These are phyloP conservation scores for Didymella sp. DNA, from an alignment of 2,329 filamentous ascomycete genomes.

Conservation along the genomic window DNA sequence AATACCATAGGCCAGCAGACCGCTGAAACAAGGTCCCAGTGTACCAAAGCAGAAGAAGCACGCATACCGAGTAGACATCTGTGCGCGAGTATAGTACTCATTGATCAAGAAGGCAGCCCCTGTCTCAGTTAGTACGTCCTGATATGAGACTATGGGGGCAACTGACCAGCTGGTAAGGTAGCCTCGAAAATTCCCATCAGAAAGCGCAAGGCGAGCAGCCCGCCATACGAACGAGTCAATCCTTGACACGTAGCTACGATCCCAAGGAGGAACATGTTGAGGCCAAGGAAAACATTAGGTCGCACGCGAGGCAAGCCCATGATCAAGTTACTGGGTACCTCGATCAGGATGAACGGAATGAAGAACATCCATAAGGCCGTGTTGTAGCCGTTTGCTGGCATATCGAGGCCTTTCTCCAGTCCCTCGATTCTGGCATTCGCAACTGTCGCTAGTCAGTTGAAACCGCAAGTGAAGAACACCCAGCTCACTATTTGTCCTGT, in stretches of 20 bases:
- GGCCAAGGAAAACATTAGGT: slow-evolving; percentile 78
- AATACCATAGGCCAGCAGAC: slow-evolving; percentile 58
- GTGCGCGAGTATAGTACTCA: slow-evolving; percentile 58
- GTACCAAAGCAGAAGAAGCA: slow-evolving; percentile 62
- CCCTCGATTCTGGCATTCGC: slow-evolving; percentile 70
- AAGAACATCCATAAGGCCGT: slow-evolving; percentile 82
- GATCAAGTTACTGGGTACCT: slow-evolving; percentile 77
- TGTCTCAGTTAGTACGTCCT: slow-evolving; percentile 15
- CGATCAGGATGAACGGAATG: slow-evolving; percentile 80
- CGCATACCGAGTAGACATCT: slow-evolving; percentile 60
- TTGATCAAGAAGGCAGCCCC: slow-evolving; percentile 39
- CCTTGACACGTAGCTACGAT: slow-evolving; percentile 49
- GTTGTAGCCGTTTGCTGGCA: slow-evolving; percentile 73
- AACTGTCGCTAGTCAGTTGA: slow-evolving; percentile 53
- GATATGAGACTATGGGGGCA: background rate
- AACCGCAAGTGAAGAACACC: background rate
- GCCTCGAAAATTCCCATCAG: slow-evolving; percentile 46
- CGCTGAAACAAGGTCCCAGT: slow-evolving; percentile 63
- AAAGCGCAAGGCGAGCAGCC: slow-evolving; percentile 39
- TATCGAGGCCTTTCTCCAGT: slow-evolving; percentile 63
- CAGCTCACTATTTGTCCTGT: slow-evolving; percentile 65
- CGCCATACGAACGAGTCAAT: slow-evolving; percentile 37
- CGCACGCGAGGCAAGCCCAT: slow-evolving; percentile 69
- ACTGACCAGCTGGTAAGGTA: slow-evolving; percentile 39
- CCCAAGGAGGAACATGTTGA: slow-evolving; percentile 79